Percentiles rank a stretch among this genome's conserved stretches.
phyloP scores from a whole-genome alignment of 225 moss, liverwort and hornwort genomes.

The Straminergon stramineum region DNA sequence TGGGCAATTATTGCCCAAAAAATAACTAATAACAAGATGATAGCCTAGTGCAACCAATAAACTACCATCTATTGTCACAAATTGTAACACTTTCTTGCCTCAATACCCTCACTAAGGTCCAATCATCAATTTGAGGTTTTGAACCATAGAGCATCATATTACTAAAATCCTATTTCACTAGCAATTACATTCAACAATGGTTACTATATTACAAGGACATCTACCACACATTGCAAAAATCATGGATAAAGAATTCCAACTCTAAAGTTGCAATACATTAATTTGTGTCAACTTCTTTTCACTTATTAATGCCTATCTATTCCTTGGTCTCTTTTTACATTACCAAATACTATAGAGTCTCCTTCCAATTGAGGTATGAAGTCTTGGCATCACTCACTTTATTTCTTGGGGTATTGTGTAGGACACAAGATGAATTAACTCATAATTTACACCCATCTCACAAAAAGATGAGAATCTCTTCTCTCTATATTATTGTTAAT shows the following conservation, averaged over 20 bases:
- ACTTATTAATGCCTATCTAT: not conserved
- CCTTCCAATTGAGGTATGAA: not conserved
- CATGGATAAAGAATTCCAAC: not conserved
- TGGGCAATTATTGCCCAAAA: not conserved
- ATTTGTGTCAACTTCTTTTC: not conserved
- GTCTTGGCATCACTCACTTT: not conserved
- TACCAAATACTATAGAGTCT: not conserved
- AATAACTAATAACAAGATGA: not conserved
- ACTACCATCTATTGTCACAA: not conserved
- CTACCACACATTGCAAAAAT: not conserved
- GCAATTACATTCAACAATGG: not conserved
- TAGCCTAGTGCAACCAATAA: not conserved
- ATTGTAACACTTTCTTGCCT: not conserved
- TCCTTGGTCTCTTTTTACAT: not conserved
- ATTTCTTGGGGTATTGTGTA: rapidly evolving
- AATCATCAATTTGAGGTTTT: not conserved
- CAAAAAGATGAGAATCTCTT: not conserved
- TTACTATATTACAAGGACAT: not conserved
- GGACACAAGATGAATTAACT: not conserved
- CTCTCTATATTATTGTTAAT: too few relatives aligned
- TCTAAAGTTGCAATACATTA: not conserved
- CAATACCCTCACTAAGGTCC: not conserved
- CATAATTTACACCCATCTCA: not conserved
- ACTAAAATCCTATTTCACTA: not conserved
- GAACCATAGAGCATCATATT: rapidly evolving